Evolutionary conservation across 352 stramenopile genomes (phyloP), one percentile per base, ranked within the genome.

Genomic region (Phytophthora europaea): DNA sequence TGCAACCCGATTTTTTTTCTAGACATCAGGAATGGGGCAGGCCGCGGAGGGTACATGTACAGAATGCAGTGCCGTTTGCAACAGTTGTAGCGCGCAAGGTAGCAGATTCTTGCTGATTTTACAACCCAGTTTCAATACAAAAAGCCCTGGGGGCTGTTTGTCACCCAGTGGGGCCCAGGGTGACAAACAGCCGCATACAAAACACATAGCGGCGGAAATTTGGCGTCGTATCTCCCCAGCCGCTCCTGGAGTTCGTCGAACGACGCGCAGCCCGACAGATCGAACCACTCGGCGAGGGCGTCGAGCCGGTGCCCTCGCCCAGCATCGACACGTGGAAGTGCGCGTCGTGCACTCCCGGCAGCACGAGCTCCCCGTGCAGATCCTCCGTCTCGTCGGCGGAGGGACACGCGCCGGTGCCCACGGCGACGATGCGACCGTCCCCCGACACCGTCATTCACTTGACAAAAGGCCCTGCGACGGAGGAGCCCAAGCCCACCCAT

Each of bases 311-410:
- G n/a, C 80, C 93, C 71, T 98, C 90, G 22, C 92, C 92, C 68
- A 94, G 78, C 70, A 89, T 87, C 54, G 91, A 93, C 26, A 94
- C 83, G 70, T 98, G 93, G 38, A 98, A 94, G 63, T 98, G 93
- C 53, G 92, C 83, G 75, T 98, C 93, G 18, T 95, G 88, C 16
- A 98, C 82, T 4, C 93, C 93, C 3, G 93, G 93, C 7, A 98
- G 75, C 62, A 98, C 88, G 26, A 94, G 72, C 34, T 76, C 73
- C 15, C 80, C 84, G 2, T 71, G 16, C 18, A 95, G 70, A 57
- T 95, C 84, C 36, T 90, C 73, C 3, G 70, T 79, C 45, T 66
- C 61, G 1, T 47, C 72, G 4, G 57, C 31, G n/a, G 45, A 33
- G 31, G 82, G 73, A 6, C 57, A 28, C 1, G 47, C n/a, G 0